Percentiles rank a stretch among this genome's conserved stretches.
These are phyloP conservation scores for Trichoderma harzianum DNA, from an alignment of 2,329 filamentous ascomycete species.

Conservation along the genomic window DNA sequence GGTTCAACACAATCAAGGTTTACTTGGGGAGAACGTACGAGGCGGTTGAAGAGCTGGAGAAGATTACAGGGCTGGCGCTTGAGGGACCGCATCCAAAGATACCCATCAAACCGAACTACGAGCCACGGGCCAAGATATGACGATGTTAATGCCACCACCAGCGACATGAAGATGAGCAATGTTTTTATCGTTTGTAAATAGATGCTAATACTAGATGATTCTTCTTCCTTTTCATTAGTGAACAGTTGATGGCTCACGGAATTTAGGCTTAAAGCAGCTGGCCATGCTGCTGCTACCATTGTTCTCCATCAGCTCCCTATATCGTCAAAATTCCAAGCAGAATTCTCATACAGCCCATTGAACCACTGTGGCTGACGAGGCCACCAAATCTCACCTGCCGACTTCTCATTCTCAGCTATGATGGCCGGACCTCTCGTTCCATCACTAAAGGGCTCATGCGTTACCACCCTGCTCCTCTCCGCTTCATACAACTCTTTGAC, in stretches of 20 bases:
- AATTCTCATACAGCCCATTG: background rate
- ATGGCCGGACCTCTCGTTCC: background rate
- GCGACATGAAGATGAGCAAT: background rate
- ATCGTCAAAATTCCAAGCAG: background rate
- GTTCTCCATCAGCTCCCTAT: background rate
- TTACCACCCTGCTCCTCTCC: background rate
- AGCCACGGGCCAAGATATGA: constrained; percentile 42
- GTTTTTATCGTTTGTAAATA: background rate
- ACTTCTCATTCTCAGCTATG: background rate
- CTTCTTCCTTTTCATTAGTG: background rate
- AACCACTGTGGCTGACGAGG: background rate
- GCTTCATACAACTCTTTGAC: background rate
- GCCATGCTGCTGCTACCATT: background rate
- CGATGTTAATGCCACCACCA: background rate
- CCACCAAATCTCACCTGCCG: background rate
- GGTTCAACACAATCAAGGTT: constrained; percentile 84
- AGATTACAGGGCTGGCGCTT: constrained; percentile 64
- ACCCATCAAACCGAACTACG: constrained; percentile 40
- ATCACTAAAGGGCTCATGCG: background rate
- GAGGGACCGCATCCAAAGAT: constrained; percentile 53
- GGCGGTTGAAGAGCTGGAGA: constrained; percentile 79
- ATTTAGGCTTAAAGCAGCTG: background rate
- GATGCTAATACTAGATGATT: background rate
- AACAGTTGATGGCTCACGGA: background rate
- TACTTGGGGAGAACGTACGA: constrained; percentile 71